Evolutionary conservation across 768 basidiomycete species (phyloP).

Genomic region (Russula compacta): DNA sequence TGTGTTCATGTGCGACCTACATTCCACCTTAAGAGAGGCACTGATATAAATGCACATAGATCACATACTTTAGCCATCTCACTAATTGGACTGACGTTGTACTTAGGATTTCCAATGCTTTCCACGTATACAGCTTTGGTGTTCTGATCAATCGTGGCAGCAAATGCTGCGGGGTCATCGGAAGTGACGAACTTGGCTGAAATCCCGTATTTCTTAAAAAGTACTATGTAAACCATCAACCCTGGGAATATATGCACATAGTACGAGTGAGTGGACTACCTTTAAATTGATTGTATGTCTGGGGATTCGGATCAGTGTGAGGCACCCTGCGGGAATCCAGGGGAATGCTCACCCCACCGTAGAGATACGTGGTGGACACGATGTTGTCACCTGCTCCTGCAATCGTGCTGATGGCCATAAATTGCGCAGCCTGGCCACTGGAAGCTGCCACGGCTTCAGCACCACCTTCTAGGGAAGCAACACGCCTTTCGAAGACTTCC

Average conservation of each 20-base stretch:
- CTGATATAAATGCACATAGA: background rate
- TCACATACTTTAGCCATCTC: constrained; percentile 52
- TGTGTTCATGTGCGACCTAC: constrained; percentile 60
- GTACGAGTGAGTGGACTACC: constrained; percentile 24
- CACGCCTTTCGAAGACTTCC: constrained; percentile 74
- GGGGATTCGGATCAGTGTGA: background rate
- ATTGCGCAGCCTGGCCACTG: constrained; percentile 72
- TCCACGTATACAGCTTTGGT: constrained; percentile 74
- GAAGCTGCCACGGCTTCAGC: constrained; percentile 63
- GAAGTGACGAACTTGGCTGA: constrained; percentile 52
- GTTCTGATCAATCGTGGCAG: constrained; percentile 60
- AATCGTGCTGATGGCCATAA: constrained; percentile 39
- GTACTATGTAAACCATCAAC: constrained; percentile 32
- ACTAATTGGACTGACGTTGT: constrained; percentile 52
- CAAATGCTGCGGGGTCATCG: constrained; percentile 48
- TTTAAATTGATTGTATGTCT: constrained; percentile 72
- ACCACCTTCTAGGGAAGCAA: constrained; percentile 73
- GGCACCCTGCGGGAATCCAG: background rate
- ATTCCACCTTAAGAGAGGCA: background rate
- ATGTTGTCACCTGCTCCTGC: constrained; percentile 68
- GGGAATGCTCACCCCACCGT: constrained; percentile 48
- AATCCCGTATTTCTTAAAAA: constrained; percentile 62
- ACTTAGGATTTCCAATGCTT: constrained; percentile 74
- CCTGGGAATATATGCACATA: background rate
- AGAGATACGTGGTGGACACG: constrained; percentile 57